These are phyloP conservation scores for Apiospora arundinis DNA, from an alignment of 2,329 filamentous ascomycete species.

Conservation along the genomic window DNA sequence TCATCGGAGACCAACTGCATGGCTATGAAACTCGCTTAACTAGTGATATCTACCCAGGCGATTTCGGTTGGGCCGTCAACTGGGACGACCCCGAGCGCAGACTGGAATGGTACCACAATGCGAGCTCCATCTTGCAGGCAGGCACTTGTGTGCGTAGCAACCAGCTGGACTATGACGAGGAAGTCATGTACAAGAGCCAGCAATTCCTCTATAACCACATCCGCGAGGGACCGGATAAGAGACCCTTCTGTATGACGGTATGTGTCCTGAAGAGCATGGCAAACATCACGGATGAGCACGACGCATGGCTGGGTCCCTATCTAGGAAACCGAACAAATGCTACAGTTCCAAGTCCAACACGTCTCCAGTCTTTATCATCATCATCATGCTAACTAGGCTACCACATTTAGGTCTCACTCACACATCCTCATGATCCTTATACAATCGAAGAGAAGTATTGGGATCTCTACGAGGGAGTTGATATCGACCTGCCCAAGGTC, in stretches of 20 bases:
- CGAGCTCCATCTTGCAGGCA: constrained; percentile 89
- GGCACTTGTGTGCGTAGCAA: constrained; percentile 90
- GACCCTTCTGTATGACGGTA: constrained; percentile 84
- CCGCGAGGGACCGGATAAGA: constrained; percentile 73
- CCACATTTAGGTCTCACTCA: constrained; percentile 75
- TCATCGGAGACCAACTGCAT: constrained; percentile 92
- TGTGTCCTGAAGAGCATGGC: constrained; percentile 32
- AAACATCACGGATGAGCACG: not conserved
- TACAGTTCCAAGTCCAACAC: not conserved
- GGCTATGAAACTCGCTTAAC: constrained; percentile 92
- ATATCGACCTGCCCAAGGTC: constrained; percentile 83
- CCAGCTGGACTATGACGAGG: constrained; percentile 94
- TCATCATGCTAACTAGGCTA: constrained; percentile 10
- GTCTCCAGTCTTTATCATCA: not conserved
- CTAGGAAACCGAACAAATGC: not conserved
- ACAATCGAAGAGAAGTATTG: constrained; percentile 93
- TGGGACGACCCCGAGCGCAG: constrained; percentile 90
- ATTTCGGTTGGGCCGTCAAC: constrained; percentile 94
- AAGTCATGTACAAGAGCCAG: constrained; percentile 89
- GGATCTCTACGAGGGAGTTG: constrained; percentile 88
- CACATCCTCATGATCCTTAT: constrained; percentile 94
- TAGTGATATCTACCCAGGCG: constrained; percentile 93
- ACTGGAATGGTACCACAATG: constrained; percentile 96
- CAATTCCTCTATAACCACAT: constrained; percentile 93
- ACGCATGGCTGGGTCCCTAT: not conserved